Evolutionary conservation across 108 stramenopile species (phyloP).

Genomic region (Aureococcus anophagefferens): DNA sequence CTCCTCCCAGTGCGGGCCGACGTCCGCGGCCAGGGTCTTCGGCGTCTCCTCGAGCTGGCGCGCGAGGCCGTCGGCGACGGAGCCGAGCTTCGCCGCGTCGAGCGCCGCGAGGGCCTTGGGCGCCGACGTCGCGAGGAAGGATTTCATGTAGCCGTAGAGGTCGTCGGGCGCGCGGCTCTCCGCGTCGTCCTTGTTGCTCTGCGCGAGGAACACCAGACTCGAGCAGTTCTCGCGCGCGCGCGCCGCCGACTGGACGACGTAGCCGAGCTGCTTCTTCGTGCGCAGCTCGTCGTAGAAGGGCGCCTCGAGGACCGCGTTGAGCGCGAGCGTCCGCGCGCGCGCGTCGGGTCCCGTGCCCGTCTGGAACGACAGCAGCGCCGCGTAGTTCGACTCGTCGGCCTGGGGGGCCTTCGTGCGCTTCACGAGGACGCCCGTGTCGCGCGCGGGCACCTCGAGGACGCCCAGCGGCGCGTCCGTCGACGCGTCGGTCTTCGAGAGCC

Average conservation of each 20-base stretch:
- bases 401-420: not conserved
- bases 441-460: not conserved
- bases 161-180: not conserved
- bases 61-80: not conserved
- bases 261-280: slow-evolving; percentile 83
- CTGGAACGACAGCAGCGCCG: not conserved
- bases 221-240: slow-evolving; percentile 7
- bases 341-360: not conserved
- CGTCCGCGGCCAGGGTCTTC: not conserved
- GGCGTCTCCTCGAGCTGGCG: not conserved
- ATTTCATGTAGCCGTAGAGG: not conserved
- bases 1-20: not conserved
- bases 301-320: slow-evolving; percentile 60
- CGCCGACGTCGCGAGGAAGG: not conserved
- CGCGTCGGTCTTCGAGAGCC: no score
- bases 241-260: slow-evolving; percentile 68
- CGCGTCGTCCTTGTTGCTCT: slow-evolving; percentile 4
- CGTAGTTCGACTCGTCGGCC: not conserved
- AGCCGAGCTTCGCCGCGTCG: not conserved
- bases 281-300: slow-evolving; percentile 78
- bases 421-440: not conserved
- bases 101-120: not conserved
- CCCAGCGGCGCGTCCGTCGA: not conserved
- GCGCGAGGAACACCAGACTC: slow-evolving; percentile 14
- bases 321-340: slow-evolving; percentile 59